Base-by-base conservation (phyloP, 108 stramenopile genomes). In the Cyclotella sp. region DNA sequence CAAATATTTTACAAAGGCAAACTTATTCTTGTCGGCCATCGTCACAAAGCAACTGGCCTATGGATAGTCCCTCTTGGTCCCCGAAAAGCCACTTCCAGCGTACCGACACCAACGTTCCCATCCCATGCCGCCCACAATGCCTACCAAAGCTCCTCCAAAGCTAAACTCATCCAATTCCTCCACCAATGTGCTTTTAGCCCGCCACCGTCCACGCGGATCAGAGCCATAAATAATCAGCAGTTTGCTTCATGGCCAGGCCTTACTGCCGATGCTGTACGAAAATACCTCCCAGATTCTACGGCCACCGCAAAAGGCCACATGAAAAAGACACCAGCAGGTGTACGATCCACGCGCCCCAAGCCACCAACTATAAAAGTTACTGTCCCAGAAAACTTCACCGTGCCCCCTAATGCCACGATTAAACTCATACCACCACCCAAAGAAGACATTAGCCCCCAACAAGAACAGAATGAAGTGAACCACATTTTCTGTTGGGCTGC, bases 221-320 rank as follows among this genome's bases (percentile, higher is more conserved):
- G 59, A 51, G 76, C 76, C 0, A 60, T 77, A 12, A 58, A 77
- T 26, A 59, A 63, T 15, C 22, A 30, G 1, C 62, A 63, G 15
- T 54, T 74, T 19, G 43, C 7, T 18, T 29, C 21, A 22, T 65
- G 27, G 16, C 73, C 73, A 22, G 52, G 52, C 34, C 10, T 74
- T 0, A 74, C 62, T 27, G 44, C 45, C 40, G 39, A 40, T 9
- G 62, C 26, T 19, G 39, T 74, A 13, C 44, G 44, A 30, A 64
- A n/a, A 18, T 54, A 63, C 41, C 19, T 63, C 15, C 41, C 62
- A 4, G 41, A 15, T 21, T 43, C 41, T 3, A 41, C 62, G 9
- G 70, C 70, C 8, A 71, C 70, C 11, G 57, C 27, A 7, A 60
- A 71, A 60, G 70, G 70, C 12, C 57, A n/a, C n/a, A n/a, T n/a